Base-by-base conservation (phyloP, 768 basidiomycete species). In the Lyophyllum shimeji region DNA sequence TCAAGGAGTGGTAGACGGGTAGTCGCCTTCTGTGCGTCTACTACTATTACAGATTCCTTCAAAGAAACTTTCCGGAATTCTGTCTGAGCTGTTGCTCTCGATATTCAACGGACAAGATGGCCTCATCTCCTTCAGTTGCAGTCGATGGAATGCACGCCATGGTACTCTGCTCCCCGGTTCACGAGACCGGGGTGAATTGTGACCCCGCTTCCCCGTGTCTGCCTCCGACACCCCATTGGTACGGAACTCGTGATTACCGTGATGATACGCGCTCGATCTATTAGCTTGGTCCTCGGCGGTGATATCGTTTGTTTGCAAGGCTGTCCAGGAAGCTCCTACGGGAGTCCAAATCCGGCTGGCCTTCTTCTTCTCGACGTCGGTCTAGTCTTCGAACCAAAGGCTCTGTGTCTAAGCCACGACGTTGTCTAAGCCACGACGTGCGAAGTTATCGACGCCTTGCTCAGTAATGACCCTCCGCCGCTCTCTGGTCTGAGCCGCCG, bases 301-400 rank as follows among this genome's bases (percentile, higher is more conserved):
- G 48, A 33, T n/a, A n/a, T n/a, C 33, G 31, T 49, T 53, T 45
- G 39, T 50, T 56, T 54, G 42, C 24, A 33, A 46, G 12, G 37
- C 50, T 54, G 52, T 57, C 34, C 49, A 24, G 25, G 39, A 31
- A 39, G 34, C 55, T 52, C 53, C 56, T 23, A 49, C 49, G 52
- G 61, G 34, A 6, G 15, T 37, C 59, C 60, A 55, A 63, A 63
- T 67, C 56, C 56, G 64, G 62, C 40, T 52, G 40, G 34, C 52
- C 62, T 63, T 72, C 69, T 48, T 65, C 67, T 68, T 64, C 58
- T 62, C 58, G 60, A 63, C 61, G 57, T 61, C 48, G 53, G 46
- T 53, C 51, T 23, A 53, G 51, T 62, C 65, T 66, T 66, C 59
- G 63, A 63, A 63, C 64, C 65, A 63, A 59, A 61, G 48, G 55